Base-by-base conservation (phyloP, 2,329 filamentous ascomycete species). In the Claviceps humidiphila region DNA sequence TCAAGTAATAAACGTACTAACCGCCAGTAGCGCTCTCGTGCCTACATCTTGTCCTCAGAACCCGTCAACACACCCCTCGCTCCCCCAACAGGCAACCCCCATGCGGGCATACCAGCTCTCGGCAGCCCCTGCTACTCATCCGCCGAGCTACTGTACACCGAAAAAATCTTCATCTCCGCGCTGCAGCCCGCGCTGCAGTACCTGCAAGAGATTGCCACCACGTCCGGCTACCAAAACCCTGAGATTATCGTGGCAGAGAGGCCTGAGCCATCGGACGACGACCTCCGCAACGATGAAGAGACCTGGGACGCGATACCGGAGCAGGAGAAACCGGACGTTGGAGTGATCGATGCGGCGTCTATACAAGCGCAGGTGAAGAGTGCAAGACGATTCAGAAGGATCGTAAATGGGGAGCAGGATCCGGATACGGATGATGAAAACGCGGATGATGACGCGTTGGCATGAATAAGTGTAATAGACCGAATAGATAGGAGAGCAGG, bases 41-140 rank as follows among this genome's bases (percentile, higher is more conserved):
- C 74, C 14, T 89, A 86, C 61, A 60, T 79, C 8, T 59, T 74
- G n/a, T 81, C 76, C 14, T 51, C 66, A 0, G 68, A 77, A 4
- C 73, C 77, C 0, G 58, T 76, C 0, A 76, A 77, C 42, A 72
- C 68, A 1, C 74, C 75, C 1, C 64, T 88, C 6, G 69, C 76
- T 0, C 76, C 77, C 0, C 70, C 76, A 1, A 61, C 71, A 1
- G 75, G 76, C 9, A 78, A 77, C 58, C 62, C 66, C 0, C 58
- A 64, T 14, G 66, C 68, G 2, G 58, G 62, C 40, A 69, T 74
- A 60, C 70, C 71, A 0, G 58, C 65, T 11, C 70, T 77, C 44
- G 84, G 84, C 5, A 85, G 80, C 57, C 84, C 85, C 4, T 76
- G 81, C 55, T 85, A 84, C 65, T 83, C 84, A n/a, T 77, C 82